phyloP scores from a whole-genome alignment of 2,329 filamentous ascomycete species.

The Chaetomium strumarium region DNA sequence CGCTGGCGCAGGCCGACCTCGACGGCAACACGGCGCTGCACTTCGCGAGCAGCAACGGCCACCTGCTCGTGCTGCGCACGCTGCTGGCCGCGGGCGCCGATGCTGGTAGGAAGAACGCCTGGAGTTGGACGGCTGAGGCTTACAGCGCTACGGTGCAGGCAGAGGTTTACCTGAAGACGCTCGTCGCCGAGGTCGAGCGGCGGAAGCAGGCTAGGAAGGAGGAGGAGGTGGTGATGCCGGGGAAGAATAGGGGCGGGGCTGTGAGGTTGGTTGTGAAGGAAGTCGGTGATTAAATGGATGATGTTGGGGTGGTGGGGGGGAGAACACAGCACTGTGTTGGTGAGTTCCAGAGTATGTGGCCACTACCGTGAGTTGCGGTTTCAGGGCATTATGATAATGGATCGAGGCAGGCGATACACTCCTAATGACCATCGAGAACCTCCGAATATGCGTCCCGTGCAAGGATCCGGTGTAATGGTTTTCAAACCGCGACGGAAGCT shows the following conservation, averaged over 20 bases:
- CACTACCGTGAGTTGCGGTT: too few relatives aligned
- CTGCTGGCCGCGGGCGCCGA: conserved; percentile 74
- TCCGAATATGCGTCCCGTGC: too few relatives aligned
- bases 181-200: conserved; percentile 67
- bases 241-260: neutral
- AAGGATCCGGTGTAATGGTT: too few relatives aligned
- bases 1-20: conserved; percentile 54
- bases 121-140: conserved; percentile 76
- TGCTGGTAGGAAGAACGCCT: conserved; percentile 63
- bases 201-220: conserved; percentile 28
- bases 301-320: neutral
- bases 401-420: too few relatives aligned
- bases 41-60: conserved; percentile 77
- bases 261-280: conserved; percentile 21
- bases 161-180: conserved; percentile 74
- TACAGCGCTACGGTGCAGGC: conserved; percentile 79
- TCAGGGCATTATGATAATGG: too few relatives aligned
- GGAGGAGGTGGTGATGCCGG: neutral
- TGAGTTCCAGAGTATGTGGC: too few relatives aligned
- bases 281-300: conserved; percentile 14
- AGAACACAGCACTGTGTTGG: neutral
- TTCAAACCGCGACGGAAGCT: too few relatives aligned
- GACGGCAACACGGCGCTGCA: conserved; percentile 84
- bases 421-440: too few relatives aligned
- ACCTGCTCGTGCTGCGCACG: conserved; percentile 69